Base-by-base conservation (phyloP, 1,139 yeast species). In the Yamadazyma sp. region DNA sequence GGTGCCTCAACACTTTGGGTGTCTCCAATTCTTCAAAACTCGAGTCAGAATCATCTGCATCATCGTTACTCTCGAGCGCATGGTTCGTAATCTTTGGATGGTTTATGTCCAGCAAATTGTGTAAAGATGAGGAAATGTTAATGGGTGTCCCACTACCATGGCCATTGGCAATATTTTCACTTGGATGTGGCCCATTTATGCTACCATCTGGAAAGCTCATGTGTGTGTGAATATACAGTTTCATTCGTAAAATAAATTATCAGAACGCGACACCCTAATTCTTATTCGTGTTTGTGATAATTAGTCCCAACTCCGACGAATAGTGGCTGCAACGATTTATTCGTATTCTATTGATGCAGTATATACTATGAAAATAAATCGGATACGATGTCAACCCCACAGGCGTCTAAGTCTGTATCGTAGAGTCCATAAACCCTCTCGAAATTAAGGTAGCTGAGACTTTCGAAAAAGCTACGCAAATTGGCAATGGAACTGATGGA, bases 391-490 rank as follows among this genome's bases (percentile, higher is more conserved):
- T 86, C 94, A 6, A 58, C 58, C 39, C 69, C 70, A 52, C 88
- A 79, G 1, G 67, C 65, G 0, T 57, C 64, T 22, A 56, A 35
- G 54, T 87, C 87, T 1, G 77, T 62, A 2, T 54, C 56, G 29
- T 64, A 69, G 53, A 87, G 62, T 7, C 81, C 73, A 54, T 83
- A 89, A 16, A 77, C 75, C 47, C 83, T 75, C 56, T 89, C 96
- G 57, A 83, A 89, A 47, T 81, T 83, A 32, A 77, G 72, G 44
- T 85, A 76, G 50, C 95, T 81, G 43, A 87, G 63, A 39, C 78
- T 81, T 49, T 83, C 85, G 55, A 86, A 84, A 55, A 87, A 89
- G 9, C 76, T 75, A 41, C 83, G 75, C 48, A 91, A 64, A 33
- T 75, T 74, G 2, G 72, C 61, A n/a, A 83, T 56, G 30, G 70